These are phyloP conservation scores for Suhomyces choctaworum DNA, from an alignment of 1,139 yeast genomes.

Conservation along the genomic window DNA sequence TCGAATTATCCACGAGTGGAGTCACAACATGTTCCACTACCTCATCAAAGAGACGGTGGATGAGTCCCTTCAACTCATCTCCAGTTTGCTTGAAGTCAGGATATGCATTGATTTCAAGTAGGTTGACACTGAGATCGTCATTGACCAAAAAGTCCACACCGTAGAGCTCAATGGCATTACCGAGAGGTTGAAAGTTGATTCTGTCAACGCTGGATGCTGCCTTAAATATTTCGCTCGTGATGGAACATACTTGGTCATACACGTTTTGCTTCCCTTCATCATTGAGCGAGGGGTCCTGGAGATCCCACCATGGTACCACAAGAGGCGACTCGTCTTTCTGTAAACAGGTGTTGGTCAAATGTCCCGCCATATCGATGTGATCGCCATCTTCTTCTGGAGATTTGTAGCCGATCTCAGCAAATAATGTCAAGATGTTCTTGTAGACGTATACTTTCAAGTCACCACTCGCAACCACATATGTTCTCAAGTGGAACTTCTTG, in stretches of 20 bases:
- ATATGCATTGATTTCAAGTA: slow-evolving; percentile 87
- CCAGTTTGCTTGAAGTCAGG: slow-evolving; percentile 99
- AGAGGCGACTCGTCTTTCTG: slow-evolving; percentile 54
- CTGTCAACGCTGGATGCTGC: slow-evolving; percentile 83
- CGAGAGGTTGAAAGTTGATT: slow-evolving; percentile 84
- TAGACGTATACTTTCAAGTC: slow-evolving; percentile 76
- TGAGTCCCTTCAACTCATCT: slow-evolving; percentile 61
- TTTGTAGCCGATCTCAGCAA: slow-evolving; percentile 60
- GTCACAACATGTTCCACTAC: slow-evolving; percentile 30
- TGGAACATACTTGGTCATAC: slow-evolving; percentile 55
- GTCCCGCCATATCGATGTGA: slow-evolving; percentile 58
- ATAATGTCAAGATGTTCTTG: slow-evolving; percentile 74
- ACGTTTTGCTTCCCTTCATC: slow-evolving; percentile 38
- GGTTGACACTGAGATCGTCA: slow-evolving; percentile 49
- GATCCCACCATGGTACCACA: slow-evolving; percentile 68
- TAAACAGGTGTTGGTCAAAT: slow-evolving; percentile 89
- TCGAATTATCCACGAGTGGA: slow-evolving; percentile 12
- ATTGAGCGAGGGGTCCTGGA: slow-evolving; percentile 44
- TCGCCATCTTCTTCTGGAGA: slow-evolving; percentile 35
- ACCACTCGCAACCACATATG: slow-evolving; percentile 79
- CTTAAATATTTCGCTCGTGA: slow-evolving; percentile 69
- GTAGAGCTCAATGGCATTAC: slow-evolving; percentile 79
- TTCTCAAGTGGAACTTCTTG: slow-evolving; percentile 85
- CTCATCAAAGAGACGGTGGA: slow-evolving; percentile 57
- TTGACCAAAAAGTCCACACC: slow-evolving; percentile 87